Conservation (phyloP, 441 rosid species). For the Pelargonium australe region DNA sequence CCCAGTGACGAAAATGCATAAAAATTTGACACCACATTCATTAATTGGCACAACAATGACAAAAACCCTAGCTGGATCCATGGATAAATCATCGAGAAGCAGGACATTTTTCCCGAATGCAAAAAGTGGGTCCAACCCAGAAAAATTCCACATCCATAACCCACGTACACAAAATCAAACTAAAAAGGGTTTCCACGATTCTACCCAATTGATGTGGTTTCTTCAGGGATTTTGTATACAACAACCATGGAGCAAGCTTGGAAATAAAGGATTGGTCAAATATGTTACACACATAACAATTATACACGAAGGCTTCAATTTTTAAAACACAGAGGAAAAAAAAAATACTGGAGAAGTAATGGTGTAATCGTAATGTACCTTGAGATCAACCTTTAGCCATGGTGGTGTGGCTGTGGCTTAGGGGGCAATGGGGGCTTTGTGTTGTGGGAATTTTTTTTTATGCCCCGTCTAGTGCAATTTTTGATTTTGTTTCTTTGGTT, state of each 20-base stretch:
- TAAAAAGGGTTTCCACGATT: not conserved
- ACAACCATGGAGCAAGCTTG: not conserved
- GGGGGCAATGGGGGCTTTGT: not conserved
- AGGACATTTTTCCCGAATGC: not conserved
- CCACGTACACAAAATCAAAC: constrained; percentile 9
- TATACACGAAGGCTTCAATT: not conserved
- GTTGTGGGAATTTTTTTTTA: not conserved
- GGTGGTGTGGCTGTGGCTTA: constrained; percentile 5
- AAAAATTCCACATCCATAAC: not conserved
- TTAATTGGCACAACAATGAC: not conserved
- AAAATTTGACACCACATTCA: constrained; percentile 1
- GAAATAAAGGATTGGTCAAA: constrained; percentile 1
- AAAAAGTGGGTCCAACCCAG: not conserved
- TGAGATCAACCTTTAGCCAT: constrained; percentile 9
- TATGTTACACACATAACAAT: not conserved
- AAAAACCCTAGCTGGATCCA: constrained; percentile 9
- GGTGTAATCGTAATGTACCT: constrained; percentile 5
- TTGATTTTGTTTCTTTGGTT: constrained; percentile 1
- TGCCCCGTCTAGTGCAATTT: constrained; percentile 3
- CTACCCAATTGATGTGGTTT: not conserved
- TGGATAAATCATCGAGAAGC: not conserved
- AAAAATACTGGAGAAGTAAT: not conserved
- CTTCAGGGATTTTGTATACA: not conserved
- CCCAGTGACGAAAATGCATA: not conserved
- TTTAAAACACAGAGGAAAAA: not conserved